Percentiles rank a stretch among this genome's conserved stretches.
These are phyloP conservation scores for Candida sojae DNA, from an alignment of 1,139 yeast species.

Conservation along the genomic window DNA sequence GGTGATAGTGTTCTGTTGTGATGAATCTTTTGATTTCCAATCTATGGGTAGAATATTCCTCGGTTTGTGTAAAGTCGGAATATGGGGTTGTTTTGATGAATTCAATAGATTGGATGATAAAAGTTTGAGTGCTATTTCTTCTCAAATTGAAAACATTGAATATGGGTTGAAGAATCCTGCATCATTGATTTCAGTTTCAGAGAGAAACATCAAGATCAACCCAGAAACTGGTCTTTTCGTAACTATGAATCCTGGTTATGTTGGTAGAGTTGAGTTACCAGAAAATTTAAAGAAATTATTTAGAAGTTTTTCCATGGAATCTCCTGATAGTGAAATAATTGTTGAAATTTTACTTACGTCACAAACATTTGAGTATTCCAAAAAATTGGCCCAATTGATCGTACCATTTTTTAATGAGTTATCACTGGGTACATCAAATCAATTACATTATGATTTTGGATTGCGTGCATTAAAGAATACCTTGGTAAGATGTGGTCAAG, in stretches of 20 bases:
- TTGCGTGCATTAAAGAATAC: conserved; percentile 75
- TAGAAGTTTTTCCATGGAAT: conserved; percentile 71
- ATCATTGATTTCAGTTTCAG: conserved; percentile 47
- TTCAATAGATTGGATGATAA: conserved; percentile 77
- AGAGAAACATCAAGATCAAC: conserved; percentile 44
- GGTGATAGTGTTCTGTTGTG: conserved; percentile 90
- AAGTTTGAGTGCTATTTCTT: conserved; percentile 82
- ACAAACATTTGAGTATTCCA: conserved; percentile 64
- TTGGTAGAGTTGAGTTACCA: conserved; percentile 81
- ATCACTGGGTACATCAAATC: conserved; percentile 41
- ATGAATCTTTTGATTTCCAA: conserved; percentile 81
- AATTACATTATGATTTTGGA: conserved; percentile 89
- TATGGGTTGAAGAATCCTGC: conserved; percentile 36
- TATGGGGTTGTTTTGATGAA: conserved; percentile 98
- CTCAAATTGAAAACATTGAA: conserved; percentile 78
- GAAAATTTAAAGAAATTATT: conserved; percentile 83
- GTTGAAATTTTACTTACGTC: conserved; percentile 73
- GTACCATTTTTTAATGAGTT: conserved; percentile 60
- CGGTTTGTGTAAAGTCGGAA: conserved; percentile 86
- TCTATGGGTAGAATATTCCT: conserved; percentile 76
- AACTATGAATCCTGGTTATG: conserved; percentile 91
- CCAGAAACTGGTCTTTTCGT: conserved; percentile 74
- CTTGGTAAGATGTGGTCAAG: conserved; percentile 57
- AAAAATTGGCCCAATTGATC: conserved; percentile 45
- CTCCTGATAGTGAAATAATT: conserved; percentile 71